Conservation (phyloP, 768 basidiomycete species). For the Mycena galopus region DNA sequence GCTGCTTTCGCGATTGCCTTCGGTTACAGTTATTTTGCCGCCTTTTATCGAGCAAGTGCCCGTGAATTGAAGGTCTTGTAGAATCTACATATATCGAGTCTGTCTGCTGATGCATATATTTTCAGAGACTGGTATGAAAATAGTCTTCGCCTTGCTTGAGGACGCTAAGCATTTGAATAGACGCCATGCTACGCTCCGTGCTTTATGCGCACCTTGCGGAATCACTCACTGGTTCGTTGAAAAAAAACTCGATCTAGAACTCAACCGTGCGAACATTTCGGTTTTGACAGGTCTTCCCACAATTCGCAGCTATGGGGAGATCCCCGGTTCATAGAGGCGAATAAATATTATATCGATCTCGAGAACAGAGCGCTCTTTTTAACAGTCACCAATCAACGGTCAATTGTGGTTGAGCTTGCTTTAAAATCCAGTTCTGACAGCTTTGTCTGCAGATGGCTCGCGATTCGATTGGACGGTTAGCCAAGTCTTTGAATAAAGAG, state of each 20-base stretch:
- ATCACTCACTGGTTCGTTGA: conserved; percentile 66
- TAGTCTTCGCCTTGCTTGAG: background rate
- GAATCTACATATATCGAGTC: background rate
- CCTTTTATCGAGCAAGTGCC: conserved; percentile 79
- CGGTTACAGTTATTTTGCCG: conserved; percentile 75
- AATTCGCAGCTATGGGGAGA: conserved; percentile 79
- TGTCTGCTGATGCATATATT: background rate
- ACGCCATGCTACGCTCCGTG: conserved; percentile 78
- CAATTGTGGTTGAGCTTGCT: conserved; percentile 5
- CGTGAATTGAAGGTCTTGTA: conserved; percentile 71
- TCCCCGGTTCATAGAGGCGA: conserved; percentile 73
- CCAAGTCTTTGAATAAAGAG: too few species aligned
- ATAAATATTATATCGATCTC: conserved; percentile 76
- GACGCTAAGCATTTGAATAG: conserved; percentile 45
- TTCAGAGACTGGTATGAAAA: conserved; percentile 47
- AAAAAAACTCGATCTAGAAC: background rate
- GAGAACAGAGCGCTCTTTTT: conserved; percentile 80
- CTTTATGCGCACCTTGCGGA: conserved; percentile 86
- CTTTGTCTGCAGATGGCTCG: conserved; percentile 66
- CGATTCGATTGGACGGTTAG: conserved; percentile 79
- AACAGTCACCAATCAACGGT: conserved; percentile 77
- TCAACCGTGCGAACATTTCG: background rate
- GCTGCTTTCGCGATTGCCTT: conserved; percentile 64
- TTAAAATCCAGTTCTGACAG: background rate
- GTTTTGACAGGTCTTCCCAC: conserved; percentile 63